Base-by-base conservation (phyloP, 208 protist genomes). In the Leishmania major region DNA sequence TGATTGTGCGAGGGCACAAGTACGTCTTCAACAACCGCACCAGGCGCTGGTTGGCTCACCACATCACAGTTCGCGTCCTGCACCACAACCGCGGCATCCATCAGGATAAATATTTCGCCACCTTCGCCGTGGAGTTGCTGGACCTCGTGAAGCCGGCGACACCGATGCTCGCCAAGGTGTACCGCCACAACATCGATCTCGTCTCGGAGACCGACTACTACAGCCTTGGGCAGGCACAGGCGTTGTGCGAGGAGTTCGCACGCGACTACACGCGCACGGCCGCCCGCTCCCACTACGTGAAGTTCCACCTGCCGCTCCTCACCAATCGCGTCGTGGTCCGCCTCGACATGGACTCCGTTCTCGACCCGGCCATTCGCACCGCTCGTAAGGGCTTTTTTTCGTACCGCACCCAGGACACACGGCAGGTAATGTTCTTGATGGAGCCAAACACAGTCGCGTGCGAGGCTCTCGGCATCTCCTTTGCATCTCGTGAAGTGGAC, bases 171-270 rank as follows among this genome's bases (percentile, higher is more conserved):
- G 92, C 88, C 4, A 89, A 87, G 80, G 78, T 95, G 74, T 95
- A 91, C 75, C 86, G 90, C 53, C 87, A 84, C 69, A 85, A 87
- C 59, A 84, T 95, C 64, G 78, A 13, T 5, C 72, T 87, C 64
- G 89, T 92, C 3, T 40, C 77, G 1, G 89, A 94, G 79, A 83
- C 80, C n/a, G 92, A 95, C 72, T 95, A 95, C 85, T 91, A 89
- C 77, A 86, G 87, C 71, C 88, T 91, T 60, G 90, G 84, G 3
- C 86, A 92, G 78, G 76, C 84, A 10, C 92, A 95, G 84, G 81
- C 80, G 73, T 82, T 95, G 22, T 82, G 84, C 75, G 92, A 95
- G 77, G 88, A 90, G 74, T 92, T 94, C 51, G 92, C 89, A 15
- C 84, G 87, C 40, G 84, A 86, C 79, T 95, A 90, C 84, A 86